Base-by-base conservation (phyloP, 2,329 filamentous ascomycete species). In the Thelonectria rubi region DNA sequence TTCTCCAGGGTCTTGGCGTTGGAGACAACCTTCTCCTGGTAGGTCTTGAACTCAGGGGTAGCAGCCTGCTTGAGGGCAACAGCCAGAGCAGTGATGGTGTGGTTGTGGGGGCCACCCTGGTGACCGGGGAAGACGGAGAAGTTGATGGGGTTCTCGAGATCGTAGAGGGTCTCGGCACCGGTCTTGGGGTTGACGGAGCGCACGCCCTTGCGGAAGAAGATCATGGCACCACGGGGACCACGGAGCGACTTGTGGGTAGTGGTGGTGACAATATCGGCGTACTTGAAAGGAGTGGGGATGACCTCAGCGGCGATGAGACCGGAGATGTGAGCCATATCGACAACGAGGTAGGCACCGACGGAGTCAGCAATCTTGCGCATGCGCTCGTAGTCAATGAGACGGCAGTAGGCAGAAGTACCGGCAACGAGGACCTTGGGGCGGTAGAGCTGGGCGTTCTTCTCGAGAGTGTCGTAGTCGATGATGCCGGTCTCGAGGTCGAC, bases 181-280 rank as follows among this genome's bases (percentile, higher is more conserved):
- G 91, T 89, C 87, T 97, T 97, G 80, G 91, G 83, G 76, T 98
- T 92, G 56, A 91, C 91, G 74, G 91, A 93, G 75, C 94, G 91
- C 64, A 97, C 90, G 66, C 95, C 95, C 85, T 97, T 97, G 81
- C 95, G 92, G 89, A 94, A 99, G 88, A 99, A 99, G 83, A 99
- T 99, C 95, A 99, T 99, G 77, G 95, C 95, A 75, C 95, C 95
- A 78, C 95, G 93, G 62, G 95, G 95, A 62, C 95, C 95, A 80
- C 95, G 93, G 71, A 99, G 91, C 58, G 94, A 97, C 87, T 99
- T 99, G 89, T 99, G 95, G 48, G 95, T 99, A 65, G 95, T 99
- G 66, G 95, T 99, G 66, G 95, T 99, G 72, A 99, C 95, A 60
- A 99, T 91, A 77, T 99, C 95, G 69, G 95, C 94, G 79, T 97